Conservation (phyloP, 2,329 filamentous ascomycete species). For the Trichoderma lentiforme region DNA sequence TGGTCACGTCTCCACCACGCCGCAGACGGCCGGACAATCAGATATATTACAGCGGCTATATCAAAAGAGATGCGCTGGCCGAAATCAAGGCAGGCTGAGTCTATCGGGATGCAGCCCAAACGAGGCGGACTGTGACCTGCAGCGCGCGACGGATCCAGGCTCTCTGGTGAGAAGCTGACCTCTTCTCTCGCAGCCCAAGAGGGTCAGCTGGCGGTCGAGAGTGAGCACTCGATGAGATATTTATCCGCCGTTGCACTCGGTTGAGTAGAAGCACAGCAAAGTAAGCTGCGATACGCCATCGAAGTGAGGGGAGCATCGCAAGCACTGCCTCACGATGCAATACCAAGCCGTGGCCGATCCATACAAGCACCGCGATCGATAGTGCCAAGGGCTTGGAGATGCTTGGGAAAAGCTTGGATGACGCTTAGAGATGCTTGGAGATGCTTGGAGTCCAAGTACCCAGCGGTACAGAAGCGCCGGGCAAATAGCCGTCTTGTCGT, state of each 20-base stretch:
- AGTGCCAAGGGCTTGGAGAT: not conserved
- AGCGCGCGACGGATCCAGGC: not conserved
- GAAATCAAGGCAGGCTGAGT: not conserved
- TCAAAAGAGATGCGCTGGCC: not conserved
- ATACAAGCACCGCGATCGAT: not conserved
- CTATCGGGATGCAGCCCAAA: not conserved
- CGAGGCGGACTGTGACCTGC: not conserved
- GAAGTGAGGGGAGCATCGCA: not conserved
- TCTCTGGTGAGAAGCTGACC: not conserved
- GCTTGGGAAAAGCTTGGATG: not conserved
- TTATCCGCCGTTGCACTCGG: not conserved
- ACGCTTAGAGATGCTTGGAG: slow-evolving; percentile 1
- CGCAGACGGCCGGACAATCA: not conserved
- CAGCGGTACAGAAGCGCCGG: not conserved
- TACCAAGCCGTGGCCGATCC: not conserved
- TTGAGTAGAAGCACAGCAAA: not conserved
- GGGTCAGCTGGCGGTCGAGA: not conserved
- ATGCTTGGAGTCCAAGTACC: not conserved
- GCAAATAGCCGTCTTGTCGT: slow-evolving; percentile 7
- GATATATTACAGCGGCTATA: not conserved
- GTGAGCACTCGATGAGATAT: not conserved
- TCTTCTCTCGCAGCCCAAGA: not conserved
- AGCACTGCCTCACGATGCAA: not conserved
- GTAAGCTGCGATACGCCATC: not conserved
- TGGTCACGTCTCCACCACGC: not conserved